Evolutionary conservation across 371 early-diverging fungal species (phyloP).

Genomic region (Polyrhizophydium stewartii): DNA sequence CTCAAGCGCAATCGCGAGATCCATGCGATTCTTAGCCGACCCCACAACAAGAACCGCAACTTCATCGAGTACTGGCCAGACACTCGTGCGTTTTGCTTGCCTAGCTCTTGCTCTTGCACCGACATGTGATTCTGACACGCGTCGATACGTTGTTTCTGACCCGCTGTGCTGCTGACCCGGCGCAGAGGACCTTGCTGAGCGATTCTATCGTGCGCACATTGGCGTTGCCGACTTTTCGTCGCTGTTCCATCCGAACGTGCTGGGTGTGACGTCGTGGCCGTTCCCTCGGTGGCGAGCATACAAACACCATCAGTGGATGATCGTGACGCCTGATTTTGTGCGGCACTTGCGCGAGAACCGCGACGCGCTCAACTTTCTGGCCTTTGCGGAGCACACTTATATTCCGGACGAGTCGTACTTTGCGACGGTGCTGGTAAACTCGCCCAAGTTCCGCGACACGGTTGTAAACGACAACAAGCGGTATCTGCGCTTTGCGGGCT

Average conservation of each 20-base stretch:
- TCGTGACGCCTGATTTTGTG: constrained; percentile 24
- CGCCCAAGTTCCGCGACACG: neutral
- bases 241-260: constrained; percentile 19
- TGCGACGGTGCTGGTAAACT: constrained; percentile 25
- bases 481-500: constrained; percentile 23
- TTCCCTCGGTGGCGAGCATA: constrained; percentile 25
- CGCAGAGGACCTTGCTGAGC: constrained; percentile 13
- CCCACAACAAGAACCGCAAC: constrained; percentile 6
- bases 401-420: constrained; percentile 41
- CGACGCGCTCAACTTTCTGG: constrained; percentile 22
- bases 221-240: constrained; percentile 1
- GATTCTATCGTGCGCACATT: constrained; percentile 21
- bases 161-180: neutral
- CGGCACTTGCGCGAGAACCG: constrained; percentile 13
- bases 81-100: constrained; percentile 13
- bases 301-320: constrained; percentile 44
- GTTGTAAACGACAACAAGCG: constrained; percentile 23
- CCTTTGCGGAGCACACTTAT: constrained; percentile 30
- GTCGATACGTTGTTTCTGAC: neutral
- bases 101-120: constrained; percentile 8
- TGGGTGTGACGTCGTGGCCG: constrained; percentile 28
- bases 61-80: constrained; percentile 30
- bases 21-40: neutral
- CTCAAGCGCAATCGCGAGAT: constrained; percentile 29
- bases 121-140: constrained; percentile 4